Evolutionary conservation across 1,139 yeast species (phyloP).

Genomic region (Kodamaea plutei): DNA sequence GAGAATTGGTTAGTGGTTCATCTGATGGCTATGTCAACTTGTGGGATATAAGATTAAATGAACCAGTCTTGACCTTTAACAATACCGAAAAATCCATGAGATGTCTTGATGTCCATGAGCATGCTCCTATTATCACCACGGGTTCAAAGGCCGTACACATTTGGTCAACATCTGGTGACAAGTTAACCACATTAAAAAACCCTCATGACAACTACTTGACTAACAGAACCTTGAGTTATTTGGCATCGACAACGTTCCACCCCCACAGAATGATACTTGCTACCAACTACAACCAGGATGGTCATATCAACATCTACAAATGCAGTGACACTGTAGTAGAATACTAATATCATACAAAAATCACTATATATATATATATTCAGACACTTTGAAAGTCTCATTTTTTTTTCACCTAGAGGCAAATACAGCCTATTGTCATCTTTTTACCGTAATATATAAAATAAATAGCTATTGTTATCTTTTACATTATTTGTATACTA

Average conservation of each 20-base stretch:
- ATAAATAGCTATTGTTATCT: no score
- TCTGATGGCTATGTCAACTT: conserved; percentile 78
- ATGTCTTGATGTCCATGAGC: conserved; percentile 83
- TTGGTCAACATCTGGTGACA: conserved; percentile 84
- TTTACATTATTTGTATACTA: no score
- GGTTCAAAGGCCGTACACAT: conserved; percentile 80
- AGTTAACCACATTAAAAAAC: conserved; percentile 59
- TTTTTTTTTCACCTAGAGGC: no score
- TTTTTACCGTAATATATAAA: no score
- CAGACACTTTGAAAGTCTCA: no score
- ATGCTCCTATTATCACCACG: conserved; percentile 88
- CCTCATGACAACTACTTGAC: conserved; percentile 45
- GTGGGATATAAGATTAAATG: conserved; percentile 82
- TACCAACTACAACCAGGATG: conserved; percentile 76
- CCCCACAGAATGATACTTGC: conserved; percentile 96
- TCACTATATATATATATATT: no score
- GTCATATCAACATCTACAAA: conserved; percentile 61
- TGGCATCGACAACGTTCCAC: conserved; percentile 72
- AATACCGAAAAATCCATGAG: conserved; percentile 63
- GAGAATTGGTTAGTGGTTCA: conserved; percentile 85
- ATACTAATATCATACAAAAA: no score
- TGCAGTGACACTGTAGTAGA: conserved; percentile 41
- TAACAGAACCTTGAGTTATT: conserved; percentile 47
- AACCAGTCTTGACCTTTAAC: conserved; percentile 64
- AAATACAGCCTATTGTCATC: no score